These are phyloP conservation scores for Jatropha multifida DNA, from an alignment of 441 rosid species.

Conservation along the genomic window DNA sequence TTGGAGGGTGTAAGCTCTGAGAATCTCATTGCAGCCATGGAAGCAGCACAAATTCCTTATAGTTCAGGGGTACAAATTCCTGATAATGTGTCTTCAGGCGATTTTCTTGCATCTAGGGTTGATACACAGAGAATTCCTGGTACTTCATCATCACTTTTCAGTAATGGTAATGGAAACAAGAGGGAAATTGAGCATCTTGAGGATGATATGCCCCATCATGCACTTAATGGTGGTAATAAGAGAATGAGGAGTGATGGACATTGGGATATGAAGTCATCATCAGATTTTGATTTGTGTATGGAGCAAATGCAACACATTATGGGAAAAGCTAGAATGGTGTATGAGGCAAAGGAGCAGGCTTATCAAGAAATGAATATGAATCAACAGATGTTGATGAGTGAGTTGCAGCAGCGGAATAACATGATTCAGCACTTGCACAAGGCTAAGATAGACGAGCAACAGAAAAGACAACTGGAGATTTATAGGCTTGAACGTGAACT, in stretches of 20 bases:
- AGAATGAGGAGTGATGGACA: constrained; percentile 60
- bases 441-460: constrained; percentile 57
- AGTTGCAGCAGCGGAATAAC: constrained; percentile 49
- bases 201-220: constrained; percentile 42
- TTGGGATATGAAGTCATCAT: constrained; percentile 51
- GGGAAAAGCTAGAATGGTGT: constrained; percentile 52
- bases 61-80: constrained; percentile 49
- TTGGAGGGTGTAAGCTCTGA: constrained; percentile 50
- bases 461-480: constrained; percentile 45
- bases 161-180: constrained; percentile 45
- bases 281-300: constrained; percentile 42
- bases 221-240: constrained; percentile 54
- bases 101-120: constrained; percentile 55
- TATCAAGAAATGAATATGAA: constrained; percentile 42
- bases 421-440: constrained; percentile 63
- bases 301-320: constrained; percentile 48
- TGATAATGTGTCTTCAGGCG: constrained; percentile 39
- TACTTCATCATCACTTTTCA: constrained; percentile 47
- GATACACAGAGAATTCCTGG: constrained; percentile 50
- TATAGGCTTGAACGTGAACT: constrained; percentile 73
- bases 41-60: constrained; percentile 46
- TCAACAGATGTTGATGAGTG: constrained; percentile 51
- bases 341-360: constrained; percentile 50
- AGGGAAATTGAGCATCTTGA: constrained; percentile 56
- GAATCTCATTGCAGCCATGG: constrained; percentile 67